phyloP scores from a whole-genome alignment of 768 basidiomycete genomes.

The Epithele typhae region DNA sequence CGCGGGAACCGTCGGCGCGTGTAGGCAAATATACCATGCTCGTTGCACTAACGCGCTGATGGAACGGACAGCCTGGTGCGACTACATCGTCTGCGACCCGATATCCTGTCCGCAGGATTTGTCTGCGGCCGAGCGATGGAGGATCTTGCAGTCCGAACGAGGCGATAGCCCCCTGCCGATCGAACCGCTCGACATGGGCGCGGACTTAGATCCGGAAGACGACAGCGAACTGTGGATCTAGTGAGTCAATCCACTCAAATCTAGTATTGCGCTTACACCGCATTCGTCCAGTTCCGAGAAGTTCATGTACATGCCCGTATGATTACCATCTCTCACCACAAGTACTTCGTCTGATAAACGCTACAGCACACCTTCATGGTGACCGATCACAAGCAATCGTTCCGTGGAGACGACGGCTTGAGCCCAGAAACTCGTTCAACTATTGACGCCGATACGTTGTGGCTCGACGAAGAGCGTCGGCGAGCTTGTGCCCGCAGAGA shows the following conservation, averaged over 20 bases:
- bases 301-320: slow-evolving; percentile 43
- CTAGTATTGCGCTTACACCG: background rate
- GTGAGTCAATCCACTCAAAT: slow-evolving; percentile 25
- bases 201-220: slow-evolving; percentile 39
- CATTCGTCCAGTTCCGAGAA: slow-evolving; percentile 33
- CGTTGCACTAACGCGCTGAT: background rate
- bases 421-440: slow-evolving; percentile 12
- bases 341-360: too few species aligned
- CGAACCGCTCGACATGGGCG: slow-evolving; percentile 31
- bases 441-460: slow-evolving; percentile 22
- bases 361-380: slow-evolving; percentile 43
- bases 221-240: slow-evolving; percentile 37
- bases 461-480: slow-evolving; percentile 36
- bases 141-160: background rate
- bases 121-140: slow-evolving; percentile 30
- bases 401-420: slow-evolving; percentile 26
- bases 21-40: slow-evolving; percentile 16
- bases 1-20: slow-evolving; percentile 42
- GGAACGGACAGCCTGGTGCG: slow-evolving; percentile 37
- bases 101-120: slow-evolving; percentile 39
- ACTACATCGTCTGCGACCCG: slow-evolving; percentile 42
- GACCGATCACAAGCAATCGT: slow-evolving; percentile 47
- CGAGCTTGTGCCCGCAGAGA: slow-evolving; percentile 33
- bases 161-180: background rate
- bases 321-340: too few species aligned